A percentile compares a stretch with the other conserved stretches of the same genome.
Conservation (phyloP, 129 eudicot species). For the Helianthus annuus region DNA sequence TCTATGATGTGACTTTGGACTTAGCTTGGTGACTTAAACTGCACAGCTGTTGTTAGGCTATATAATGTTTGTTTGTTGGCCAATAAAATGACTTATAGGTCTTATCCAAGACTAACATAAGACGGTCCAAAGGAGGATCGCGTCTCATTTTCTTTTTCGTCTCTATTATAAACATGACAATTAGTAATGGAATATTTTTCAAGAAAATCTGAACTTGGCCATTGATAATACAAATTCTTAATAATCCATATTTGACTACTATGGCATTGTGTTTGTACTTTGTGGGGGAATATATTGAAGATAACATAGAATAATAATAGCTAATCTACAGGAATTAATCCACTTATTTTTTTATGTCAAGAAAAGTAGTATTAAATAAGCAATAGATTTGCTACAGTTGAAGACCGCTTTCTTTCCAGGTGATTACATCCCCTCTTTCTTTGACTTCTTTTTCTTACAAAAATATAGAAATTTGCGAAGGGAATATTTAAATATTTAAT, state of each 20-base stretch:
- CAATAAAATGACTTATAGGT: no score
- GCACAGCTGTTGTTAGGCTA: no score
- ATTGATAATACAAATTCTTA: not conserved
- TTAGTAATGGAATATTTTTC: not conserved
- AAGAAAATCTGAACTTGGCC: not conserved
- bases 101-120: no score
- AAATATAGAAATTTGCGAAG: constrained; percentile 31
- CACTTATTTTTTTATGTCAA: constrained; percentile 72
- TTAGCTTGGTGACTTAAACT: no score
- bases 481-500: constrained; percentile 34
- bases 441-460: constrained; percentile 54
- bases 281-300: constrained; percentile 33
- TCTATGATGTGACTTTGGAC: no score
- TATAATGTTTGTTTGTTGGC: no score
- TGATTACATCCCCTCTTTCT: constrained; percentile 67
- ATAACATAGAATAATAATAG: constrained; percentile 24
- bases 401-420: constrained; percentile 56
- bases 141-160: no score
- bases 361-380: constrained; percentile 53
- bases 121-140: no score
- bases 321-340: constrained; percentile 43
- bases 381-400: constrained; percentile 69
- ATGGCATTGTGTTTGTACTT: constrained; percentile 19
- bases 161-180: not conserved
- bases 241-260: constrained; percentile 23